phyloP scores from a whole-genome alignment of 768 basidiomycete species.

The Pleurotus citrinopileatus region DNA sequence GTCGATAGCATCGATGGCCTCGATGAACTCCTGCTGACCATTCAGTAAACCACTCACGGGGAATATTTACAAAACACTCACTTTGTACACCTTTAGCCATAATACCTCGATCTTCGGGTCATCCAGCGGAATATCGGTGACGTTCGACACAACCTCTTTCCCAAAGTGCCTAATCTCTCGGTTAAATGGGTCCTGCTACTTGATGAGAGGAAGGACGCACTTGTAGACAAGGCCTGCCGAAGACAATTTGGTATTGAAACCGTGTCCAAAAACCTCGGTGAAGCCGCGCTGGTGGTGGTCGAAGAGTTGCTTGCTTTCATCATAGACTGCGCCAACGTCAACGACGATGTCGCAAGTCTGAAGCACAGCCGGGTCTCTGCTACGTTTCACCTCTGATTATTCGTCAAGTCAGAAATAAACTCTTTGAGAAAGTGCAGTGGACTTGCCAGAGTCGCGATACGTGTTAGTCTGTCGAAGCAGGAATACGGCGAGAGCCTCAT shows the following conservation, averaged over 20 bases:
- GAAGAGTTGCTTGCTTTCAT: slow-evolving; percentile 72
- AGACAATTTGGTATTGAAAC: slow-evolving; percentile 84
- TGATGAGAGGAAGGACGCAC: slow-evolving; percentile 38
- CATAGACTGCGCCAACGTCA: slow-evolving; percentile 93
- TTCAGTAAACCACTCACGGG: neutral
- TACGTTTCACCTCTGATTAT: slow-evolving; percentile 61
- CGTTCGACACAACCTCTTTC: slow-evolving; percentile 73
- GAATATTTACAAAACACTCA: slow-evolving; percentile 24
- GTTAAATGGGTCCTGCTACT: neutral
- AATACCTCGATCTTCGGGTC: slow-evolving; percentile 69
- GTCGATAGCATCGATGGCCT: slow-evolving; percentile 92
- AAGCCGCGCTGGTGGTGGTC: slow-evolving; percentile 98
- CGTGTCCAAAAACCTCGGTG: slow-evolving; percentile 83
- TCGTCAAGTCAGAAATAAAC: neutral
- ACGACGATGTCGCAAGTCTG: slow-evolving; percentile 91
- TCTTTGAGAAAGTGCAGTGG: neutral
- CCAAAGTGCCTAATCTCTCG: slow-evolving; percentile 85
- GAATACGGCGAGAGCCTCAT: slow-evolving; percentile 93
- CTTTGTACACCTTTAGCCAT: slow-evolving; percentile 90
- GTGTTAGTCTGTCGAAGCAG: slow-evolving; percentile 74
- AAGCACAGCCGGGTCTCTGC: slow-evolving; percentile 67
- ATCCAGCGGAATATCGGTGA: slow-evolving; percentile 43
- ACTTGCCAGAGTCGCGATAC: slow-evolving; percentile 73
- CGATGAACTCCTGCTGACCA: slow-evolving; percentile 75
- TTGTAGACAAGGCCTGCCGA: slow-evolving; percentile 96